phyloP scores from a whole-genome alignment of 805 yeast genomes.

The Huiozyma naganishii region DNA sequence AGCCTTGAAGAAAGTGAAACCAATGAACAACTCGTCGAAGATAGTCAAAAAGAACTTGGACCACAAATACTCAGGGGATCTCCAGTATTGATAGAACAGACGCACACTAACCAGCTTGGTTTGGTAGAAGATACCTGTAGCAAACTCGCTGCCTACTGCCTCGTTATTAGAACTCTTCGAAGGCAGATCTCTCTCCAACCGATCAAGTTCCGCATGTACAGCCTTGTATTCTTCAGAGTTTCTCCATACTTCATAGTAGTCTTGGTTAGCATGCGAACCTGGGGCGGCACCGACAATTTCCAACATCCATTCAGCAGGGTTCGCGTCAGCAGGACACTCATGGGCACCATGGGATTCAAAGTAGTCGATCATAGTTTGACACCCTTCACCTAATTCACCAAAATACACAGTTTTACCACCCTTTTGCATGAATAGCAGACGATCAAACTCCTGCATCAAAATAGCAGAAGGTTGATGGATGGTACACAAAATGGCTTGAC shows the following conservation, averaged over 20 bases:
- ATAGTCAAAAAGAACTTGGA: slow-evolving; percentile 45
- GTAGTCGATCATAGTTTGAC: slow-evolving; percentile 47
- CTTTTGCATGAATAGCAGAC: slow-evolving; percentile 53
- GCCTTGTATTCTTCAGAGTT: slow-evolving; percentile 51
- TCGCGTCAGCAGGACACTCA: slow-evolving; percentile 56
- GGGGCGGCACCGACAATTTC: slow-evolving; percentile 80
- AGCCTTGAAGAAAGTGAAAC: slow-evolving; percentile 67
- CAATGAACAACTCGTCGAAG: slow-evolving; percentile 53
- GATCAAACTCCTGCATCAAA: slow-evolving; percentile 66
- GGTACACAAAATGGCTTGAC: slow-evolving; percentile 61
- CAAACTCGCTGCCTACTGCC: slow-evolving; percentile 34
- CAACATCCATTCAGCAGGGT: slow-evolving; percentile 94
- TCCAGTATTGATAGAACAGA: slow-evolving; percentile 55
- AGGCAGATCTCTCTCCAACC: slow-evolving; percentile 52
- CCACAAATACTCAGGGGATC: slow-evolving; percentile 56
- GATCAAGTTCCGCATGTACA: slow-evolving; percentile 48
- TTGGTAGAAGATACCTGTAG: slow-evolving; percentile 35
- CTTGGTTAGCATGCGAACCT: slow-evolving; percentile 62
- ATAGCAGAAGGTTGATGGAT: slow-evolving; percentile 84
- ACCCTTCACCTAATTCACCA: slow-evolving; percentile 56
- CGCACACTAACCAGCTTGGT: slow-evolving; percentile 38
- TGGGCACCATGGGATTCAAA: slow-evolving; percentile 59
- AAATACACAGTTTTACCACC: slow-evolving; percentile 73
- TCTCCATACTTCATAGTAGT: slow-evolving; percentile 70
- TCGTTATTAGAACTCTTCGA: slow-evolving; percentile 27